A percentile compares a stretch with the other conserved stretches of the same genome.
Evolutionary conservation across 2,329 filamentous ascomycete species (phyloP).

Genomic region (Cercospora brassicicola): DNA sequence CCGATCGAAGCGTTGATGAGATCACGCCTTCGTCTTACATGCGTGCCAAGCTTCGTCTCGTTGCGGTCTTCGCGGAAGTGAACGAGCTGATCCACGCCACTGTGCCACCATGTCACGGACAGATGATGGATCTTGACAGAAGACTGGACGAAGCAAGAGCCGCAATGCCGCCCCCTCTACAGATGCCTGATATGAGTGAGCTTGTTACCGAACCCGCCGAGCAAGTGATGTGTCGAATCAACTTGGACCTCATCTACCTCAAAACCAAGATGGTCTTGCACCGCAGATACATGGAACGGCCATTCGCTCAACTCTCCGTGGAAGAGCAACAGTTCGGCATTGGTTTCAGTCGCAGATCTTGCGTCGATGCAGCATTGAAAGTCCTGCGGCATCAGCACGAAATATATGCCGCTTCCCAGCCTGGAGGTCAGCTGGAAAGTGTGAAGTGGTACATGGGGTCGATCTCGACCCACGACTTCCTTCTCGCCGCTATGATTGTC

Average conservation of each 20-base stretch:
- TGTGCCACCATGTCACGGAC: conserved; percentile 39
- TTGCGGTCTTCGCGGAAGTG: conserved; percentile 42
- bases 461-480: conserved; percentile 50
- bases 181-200: conserved; percentile 42
- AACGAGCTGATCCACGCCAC: conserved; percentile 43
- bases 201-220: conserved; percentile 52
- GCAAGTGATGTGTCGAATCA: conserved; percentile 55
- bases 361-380: conserved; percentile 50
- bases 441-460: conserved; percentile 51
- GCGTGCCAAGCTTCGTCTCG: conserved; percentile 40
- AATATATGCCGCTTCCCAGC: conserved; percentile 51
- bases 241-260: conserved; percentile 54
- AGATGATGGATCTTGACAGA: conserved; percentile 43
- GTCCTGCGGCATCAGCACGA: conserved; percentile 53
- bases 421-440: conserved; percentile 46
- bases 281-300: conserved; percentile 51
- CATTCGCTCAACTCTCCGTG: conserved; percentile 30
- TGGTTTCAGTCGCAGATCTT: conserved; percentile 42
- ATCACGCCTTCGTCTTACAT: conserved; percentile 41
- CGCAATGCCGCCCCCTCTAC: conserved; percentile 40
- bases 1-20: conserved; percentile 35
- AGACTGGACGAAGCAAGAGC: conserved; percentile 40
- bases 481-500: conserved; percentile 52
- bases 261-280: conserved; percentile 57
- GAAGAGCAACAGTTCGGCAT: conserved; percentile 39